Evolutionary conservation across 2,329 filamentous ascomycete genomes (phyloP).

Genomic region (Chlorencoelia australis): DNA sequence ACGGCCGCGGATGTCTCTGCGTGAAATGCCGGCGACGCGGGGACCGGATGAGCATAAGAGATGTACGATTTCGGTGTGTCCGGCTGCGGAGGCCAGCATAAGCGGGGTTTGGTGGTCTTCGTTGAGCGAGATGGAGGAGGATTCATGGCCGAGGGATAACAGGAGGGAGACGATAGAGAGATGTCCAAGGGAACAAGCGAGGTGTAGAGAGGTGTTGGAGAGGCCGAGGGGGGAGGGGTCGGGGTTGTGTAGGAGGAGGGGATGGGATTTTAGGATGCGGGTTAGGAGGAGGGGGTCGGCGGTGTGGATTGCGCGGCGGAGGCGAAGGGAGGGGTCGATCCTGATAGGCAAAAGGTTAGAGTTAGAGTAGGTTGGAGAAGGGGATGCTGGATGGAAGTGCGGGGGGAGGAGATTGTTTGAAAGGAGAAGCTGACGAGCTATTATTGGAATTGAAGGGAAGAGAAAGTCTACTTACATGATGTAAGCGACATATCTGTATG

Average conservation of each 20-base stretch:
- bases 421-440: no score
- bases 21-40: constrained; percentile 26
- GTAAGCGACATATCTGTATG: no score
- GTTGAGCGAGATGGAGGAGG: constrained; percentile 59
- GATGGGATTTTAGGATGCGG: constrained; percentile 68
- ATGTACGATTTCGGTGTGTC: constrained; percentile 65
- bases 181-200: constrained; percentile 66
- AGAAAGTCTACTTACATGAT: constrained; percentile 8
- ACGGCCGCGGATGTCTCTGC: constrained; percentile 56
- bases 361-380: background rate
- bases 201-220: constrained; percentile 75
- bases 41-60: constrained; percentile 57
- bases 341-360: constrained; percentile 31
- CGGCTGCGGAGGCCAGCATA: constrained; percentile 62
- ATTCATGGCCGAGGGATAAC: constrained; percentile 59
- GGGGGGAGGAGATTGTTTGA: background rate
- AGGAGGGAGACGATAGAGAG: constrained; percentile 62
- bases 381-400: background rate
- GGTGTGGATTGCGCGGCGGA: constrained; percentile 74
- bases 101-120: constrained; percentile 71
- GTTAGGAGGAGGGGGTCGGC: constrained; percentile 59
- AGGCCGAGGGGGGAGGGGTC: constrained; percentile 54
- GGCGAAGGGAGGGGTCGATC: constrained; percentile 68
- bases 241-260: constrained; percentile 64
- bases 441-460: background rate